A percentile compares a stretch with the other conserved stretches of the same genome.
Evolutionary conservation across 306 rosid species (phyloP).

Genomic region (Myrica gale): DNA sequence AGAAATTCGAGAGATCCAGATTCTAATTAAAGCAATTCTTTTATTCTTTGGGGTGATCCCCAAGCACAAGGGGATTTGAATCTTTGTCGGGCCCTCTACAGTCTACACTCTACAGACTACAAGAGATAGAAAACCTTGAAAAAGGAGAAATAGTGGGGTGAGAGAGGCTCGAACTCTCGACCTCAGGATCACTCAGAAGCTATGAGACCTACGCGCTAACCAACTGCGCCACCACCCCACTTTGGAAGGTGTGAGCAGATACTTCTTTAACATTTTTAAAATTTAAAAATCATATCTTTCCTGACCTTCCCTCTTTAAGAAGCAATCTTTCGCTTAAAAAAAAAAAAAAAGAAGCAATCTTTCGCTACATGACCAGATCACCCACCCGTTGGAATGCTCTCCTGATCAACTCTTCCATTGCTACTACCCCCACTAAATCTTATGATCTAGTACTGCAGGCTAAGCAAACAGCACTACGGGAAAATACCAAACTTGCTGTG

Average conservation of each 20-base stretch:
- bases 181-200: conserved; percentile 23
- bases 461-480: background rate
- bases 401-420: too few species aligned
- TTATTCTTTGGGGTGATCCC: background rate
- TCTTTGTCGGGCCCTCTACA: background rate
- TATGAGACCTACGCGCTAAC: conserved; percentile 50
- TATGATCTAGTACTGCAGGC: too few species aligned
- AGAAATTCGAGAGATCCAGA: conserved; percentile 26
- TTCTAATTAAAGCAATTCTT: conserved; percentile 5
- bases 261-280: too few species aligned
- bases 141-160: conserved; percentile 12
- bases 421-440: too few species aligned
- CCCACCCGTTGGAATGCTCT: too few species aligned
- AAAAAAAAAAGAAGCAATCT: conserved; percentile 3
- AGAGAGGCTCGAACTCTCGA: conserved; percentile 42
- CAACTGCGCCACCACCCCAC: conserved; percentile 50
- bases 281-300: too few species aligned
- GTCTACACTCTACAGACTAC: too few species aligned
- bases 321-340: too few species aligned
- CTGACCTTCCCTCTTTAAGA: background rate
- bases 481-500: conserved; percentile 40
- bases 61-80: background rate
- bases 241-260: too few species aligned
- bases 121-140: background rate
- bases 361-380: too few species aligned